These are phyloP conservation scores for Venustampulla echinocandica DNA, from an alignment of 495 filamentous ascomycete genomes.

Conservation along the genomic window DNA sequence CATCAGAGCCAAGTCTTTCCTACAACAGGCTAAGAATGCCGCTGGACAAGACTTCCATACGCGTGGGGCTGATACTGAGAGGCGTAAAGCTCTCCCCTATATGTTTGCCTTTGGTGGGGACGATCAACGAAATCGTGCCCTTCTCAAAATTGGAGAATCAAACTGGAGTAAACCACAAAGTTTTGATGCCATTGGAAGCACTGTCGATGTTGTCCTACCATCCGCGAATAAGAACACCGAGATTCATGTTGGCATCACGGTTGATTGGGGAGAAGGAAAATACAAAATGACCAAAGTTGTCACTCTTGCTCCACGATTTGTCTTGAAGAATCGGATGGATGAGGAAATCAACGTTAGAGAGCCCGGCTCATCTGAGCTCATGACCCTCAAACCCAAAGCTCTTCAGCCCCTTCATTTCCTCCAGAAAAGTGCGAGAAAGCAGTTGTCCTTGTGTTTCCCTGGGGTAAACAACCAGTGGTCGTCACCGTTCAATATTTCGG, in stretches of 20 bases:
- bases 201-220: slow-evolving; percentile 72
- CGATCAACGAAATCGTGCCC: slow-evolving; percentile 80
- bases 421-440: slow-evolving; percentile 68
- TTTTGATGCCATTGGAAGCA: slow-evolving; percentile 96
- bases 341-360: slow-evolving; percentile 87
- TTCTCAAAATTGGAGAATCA: slow-evolving; percentile 79
- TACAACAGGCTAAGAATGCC: slow-evolving; percentile 71
- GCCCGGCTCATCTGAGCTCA: slow-evolving; percentile 72
- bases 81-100: slow-evolving; percentile 68
- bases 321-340: slow-evolving; percentile 83
- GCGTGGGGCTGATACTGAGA: slow-evolving; percentile 24
- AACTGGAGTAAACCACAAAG: slow-evolving; percentile 94
- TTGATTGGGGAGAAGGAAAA: slow-evolving; percentile 88
- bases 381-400: slow-evolving; percentile 64
- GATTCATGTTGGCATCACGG: slow-evolving; percentile 80
- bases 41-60: slow-evolving; percentile 53
- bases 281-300: slow-evolving; percentile 95
- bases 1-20: slow-evolving; percentile 79
- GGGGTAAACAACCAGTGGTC: slow-evolving; percentile 98
- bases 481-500: slow-evolving; percentile 92
- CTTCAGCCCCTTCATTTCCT: slow-evolving; percentile 82
- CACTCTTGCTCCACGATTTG: slow-evolving; percentile 85
- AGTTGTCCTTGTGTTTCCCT: slow-evolving; percentile 86
- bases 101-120: slow-evolving; percentile 92
- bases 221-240: slow-evolving; percentile 63